Evolutionary conservation across 2,329 filamentous ascomycete genomes (phyloP), one percentile per base, ranked within the genome.

Genomic region (Exophiala sp.): DNA sequence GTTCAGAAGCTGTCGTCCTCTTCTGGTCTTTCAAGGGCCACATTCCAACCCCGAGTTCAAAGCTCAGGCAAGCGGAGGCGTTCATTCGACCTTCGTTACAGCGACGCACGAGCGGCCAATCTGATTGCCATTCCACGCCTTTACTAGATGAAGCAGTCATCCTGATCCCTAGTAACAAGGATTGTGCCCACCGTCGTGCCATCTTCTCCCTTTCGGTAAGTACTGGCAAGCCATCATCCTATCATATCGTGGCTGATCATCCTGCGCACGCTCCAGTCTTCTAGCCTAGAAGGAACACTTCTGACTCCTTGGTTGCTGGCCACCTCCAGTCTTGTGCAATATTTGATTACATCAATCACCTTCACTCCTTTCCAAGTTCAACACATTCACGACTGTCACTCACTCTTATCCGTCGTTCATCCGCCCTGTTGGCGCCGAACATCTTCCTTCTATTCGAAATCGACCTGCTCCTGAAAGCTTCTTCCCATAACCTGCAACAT

Each of bases 31-130:
- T 32, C 47, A 63, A 60, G n/a, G 61, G 62, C 61, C 59, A 60
- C 61, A 66, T 64, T 62, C 62, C 63, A 59, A 50, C 54, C 19
- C 56, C 55, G 53, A 56, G 58, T 58, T 55, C 58, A 56, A 63
- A 64, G 61, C 59, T 63, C 62, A 55, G 45, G 32, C 45, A 43
- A 65, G 67, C 68, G 69, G 70, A 72, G 68, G 67, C 69, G 69
- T 72, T 72, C 58, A 67, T 65, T 72, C 69, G 70, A 70, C 52
- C 67, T 72, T 69, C 64, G 65, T 64, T 64, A 65, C 59, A 59
- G 62, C 61, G 56, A 61, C 59, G 63, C 55, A 53, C 50, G 63
- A 62, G 59, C 64, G 62, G 62, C 68, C 43, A 50, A 56, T 59
- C 42, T 56, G 48, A 46, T 42, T 52, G 41, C 47, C 65, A 71